These are phyloP conservation scores for Trichoderma atroviride DNA, from an alignment of 2,329 filamentous ascomycete species.

Conservation along the genomic window DNA sequence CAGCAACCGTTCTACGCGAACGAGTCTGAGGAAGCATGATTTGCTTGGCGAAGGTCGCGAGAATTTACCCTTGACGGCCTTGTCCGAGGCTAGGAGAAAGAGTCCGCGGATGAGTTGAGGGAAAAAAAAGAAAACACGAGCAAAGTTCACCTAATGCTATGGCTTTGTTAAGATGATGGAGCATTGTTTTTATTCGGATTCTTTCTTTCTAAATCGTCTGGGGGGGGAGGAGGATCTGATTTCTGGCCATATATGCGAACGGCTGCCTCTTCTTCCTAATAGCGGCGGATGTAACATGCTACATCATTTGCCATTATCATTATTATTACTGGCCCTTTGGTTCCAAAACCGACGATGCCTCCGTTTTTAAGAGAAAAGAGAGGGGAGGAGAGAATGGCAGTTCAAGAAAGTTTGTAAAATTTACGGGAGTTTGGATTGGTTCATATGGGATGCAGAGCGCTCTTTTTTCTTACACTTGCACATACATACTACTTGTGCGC, in stretches of 20 bases:
- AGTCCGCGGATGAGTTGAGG: conserved; percentile 53
- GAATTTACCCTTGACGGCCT: conserved; percentile 52
- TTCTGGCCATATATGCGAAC: not conserved
- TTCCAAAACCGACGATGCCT: not conserved
- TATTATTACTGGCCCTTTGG: not conserved
- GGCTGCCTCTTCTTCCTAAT: not conserved
- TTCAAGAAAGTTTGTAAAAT: not conserved
- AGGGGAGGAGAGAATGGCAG: not conserved
- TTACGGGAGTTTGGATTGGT: conserved; percentile 19
- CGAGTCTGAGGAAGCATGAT: conserved; percentile 40
- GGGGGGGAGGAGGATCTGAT: not conserved
- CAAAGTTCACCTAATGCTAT: not conserved
- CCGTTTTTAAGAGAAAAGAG: not conserved
- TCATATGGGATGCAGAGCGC: conserved; percentile 11
- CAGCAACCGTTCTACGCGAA: conserved; percentile 42
- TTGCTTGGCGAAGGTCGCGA: conserved; percentile 51
- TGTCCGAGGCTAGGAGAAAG: conserved; percentile 56
- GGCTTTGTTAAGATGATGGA: not conserved
- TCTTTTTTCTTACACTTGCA: not conserved
- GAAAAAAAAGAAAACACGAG: not conserved
- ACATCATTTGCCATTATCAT: not conserved
- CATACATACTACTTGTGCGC: not conserved
- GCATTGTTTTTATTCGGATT: not conserved
- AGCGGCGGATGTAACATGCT: not conserved
- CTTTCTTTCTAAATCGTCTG: not conserved